phyloP scores from a whole-genome alignment of 2,329 filamentous ascomycete species.

The Fonsecaea multimorphosa region DNA sequence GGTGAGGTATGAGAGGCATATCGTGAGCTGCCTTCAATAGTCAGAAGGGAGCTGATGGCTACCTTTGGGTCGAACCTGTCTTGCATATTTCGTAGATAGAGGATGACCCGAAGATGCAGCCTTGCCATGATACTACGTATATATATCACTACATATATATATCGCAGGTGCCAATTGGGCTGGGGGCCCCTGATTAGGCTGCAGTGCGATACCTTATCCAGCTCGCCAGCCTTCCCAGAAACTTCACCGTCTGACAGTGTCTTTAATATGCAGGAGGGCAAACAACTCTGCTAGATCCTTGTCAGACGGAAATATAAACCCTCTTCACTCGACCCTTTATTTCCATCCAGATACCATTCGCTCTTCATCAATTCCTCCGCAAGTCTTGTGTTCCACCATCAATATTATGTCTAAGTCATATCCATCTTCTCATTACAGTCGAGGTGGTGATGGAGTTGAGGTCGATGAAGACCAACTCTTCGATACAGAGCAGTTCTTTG shows the following conservation, averaged over 20 bases:
- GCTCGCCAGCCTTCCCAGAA: not conserved
- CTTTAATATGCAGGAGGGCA: not conserved
- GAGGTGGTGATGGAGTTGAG: not conserved
- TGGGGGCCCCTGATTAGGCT: constrained; percentile 1
- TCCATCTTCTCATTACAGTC: not conserved
- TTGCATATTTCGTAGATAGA: not conserved
- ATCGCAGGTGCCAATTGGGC: not conserved
- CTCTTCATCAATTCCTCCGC: not conserved
- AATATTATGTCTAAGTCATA: not conserved
- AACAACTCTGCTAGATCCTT: not conserved
- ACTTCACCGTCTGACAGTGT: not conserved
- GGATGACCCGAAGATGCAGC: not conserved
- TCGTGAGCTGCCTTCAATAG: not conserved
- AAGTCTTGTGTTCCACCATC: not conserved
- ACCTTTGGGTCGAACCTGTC: not conserved
- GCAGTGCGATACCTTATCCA: not conserved
- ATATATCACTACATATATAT: not conserved
- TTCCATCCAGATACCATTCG: not conserved
- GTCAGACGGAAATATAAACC: not conserved
- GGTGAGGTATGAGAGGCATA: not conserved
- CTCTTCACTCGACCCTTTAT: not conserved
- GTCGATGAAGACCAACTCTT: constrained; percentile 20
- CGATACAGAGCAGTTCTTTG: constrained; percentile 22
- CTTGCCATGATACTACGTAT: not conserved
- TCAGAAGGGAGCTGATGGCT: not conserved